Conservation (phyloP, 371 early-diverging fungal species). For the Mucor mucedo region DNA sequence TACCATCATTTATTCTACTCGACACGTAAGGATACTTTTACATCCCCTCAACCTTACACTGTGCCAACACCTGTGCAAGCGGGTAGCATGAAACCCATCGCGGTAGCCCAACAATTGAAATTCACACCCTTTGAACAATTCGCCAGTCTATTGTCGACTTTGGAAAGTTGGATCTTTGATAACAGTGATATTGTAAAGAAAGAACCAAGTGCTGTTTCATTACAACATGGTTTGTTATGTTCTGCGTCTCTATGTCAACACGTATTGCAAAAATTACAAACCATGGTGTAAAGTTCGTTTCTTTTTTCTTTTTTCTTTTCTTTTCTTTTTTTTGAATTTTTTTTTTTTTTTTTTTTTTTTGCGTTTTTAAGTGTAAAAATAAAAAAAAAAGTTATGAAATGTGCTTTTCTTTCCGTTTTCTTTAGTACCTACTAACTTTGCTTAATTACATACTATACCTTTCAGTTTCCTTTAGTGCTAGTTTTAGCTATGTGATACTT, state of each 20-base stretch:
- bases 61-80: conserved; percentile 6
- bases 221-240: conserved; percentile 56
- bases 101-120: conserved; percentile 43
- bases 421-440: too few relatives aligned
- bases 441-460: too few relatives aligned
- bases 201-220: conserved; percentile 48
- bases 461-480: too few relatives aligned
- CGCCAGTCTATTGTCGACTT: conserved; percentile 28
- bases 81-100: conserved; percentile 30
- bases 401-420: too few relatives aligned
- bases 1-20: conserved; percentile 40
- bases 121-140: conserved; percentile 43
- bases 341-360: not conserved
- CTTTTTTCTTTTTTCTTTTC: conserved; percentile 1
- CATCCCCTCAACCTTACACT: conserved; percentile 28
- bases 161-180: conserved; percentile 44
- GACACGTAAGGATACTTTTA: conserved; percentile 21
- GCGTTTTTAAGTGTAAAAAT: too few relatives aligned
- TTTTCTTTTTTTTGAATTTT: not conserved
- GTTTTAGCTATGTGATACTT: too few relatives aligned
- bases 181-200: not conserved
- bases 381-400: too few relatives aligned
- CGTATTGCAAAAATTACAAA: conserved; percentile 18
- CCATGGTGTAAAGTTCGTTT: conserved; percentile 8
- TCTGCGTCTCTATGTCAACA: conserved; percentile 44